Conservation (phyloP, 495 filamentous ascomycete genomes). For the Bombardia bombarda region DNA sequence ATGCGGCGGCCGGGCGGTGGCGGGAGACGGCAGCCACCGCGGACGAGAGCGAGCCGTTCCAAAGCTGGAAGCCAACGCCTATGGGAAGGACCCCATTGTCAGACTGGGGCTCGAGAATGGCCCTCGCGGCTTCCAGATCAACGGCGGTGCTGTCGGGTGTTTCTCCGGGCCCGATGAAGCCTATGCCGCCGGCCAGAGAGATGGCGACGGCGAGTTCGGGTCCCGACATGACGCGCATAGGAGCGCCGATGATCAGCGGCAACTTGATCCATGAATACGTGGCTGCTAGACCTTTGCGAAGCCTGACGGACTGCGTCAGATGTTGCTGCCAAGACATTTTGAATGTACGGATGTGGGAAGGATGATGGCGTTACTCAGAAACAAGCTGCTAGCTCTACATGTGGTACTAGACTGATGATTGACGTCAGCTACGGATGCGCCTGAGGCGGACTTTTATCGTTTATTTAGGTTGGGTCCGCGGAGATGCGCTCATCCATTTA, state of each 20-base stretch:
- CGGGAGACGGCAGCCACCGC: constrained; percentile 35
- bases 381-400: no score
- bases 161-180: constrained; percentile 83
- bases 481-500: no score
- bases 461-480: no score
- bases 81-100: constrained; percentile 78
- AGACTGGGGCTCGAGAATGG: constrained; percentile 54
- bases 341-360: no score
- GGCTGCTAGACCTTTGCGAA: constrained; percentile 5
- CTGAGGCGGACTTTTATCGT: no score
- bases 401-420: no score
- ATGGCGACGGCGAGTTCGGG: constrained; percentile 82
- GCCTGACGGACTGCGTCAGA: no score
- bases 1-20: constrained; percentile 54
- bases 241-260: constrained; percentile 60
- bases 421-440: no score
- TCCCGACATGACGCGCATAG: constrained; percentile 65
- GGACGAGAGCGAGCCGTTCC: constrained; percentile 61
- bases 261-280: constrained; percentile 55
- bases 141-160: constrained; percentile 68
- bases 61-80: constrained; percentile 82
- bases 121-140: constrained; percentile 66
- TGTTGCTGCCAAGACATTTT: no score
- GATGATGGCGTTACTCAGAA: no score
- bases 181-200: constrained; percentile 85